Conservation (phyloP, 305 asterid genomes). For the Rubia balearica region DNA sequence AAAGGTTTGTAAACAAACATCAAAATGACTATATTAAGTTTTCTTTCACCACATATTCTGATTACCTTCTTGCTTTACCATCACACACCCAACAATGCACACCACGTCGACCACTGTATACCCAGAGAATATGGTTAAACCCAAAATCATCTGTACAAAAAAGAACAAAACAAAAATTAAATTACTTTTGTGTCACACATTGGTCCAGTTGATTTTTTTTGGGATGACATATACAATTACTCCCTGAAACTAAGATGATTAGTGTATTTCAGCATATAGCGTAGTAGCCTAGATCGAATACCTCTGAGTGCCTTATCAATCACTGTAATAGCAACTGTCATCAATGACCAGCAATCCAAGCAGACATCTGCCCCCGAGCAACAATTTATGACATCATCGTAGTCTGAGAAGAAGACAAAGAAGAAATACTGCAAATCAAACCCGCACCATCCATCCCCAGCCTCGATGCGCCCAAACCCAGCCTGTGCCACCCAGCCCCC, state of each 20-base stretch:
- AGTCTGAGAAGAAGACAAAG: no score
- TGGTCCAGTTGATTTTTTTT: neutral
- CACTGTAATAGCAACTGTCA: constrained; percentile 87
- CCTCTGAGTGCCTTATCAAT: constrained; percentile 93
- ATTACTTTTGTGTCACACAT: neutral
- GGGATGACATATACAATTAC: neutral
- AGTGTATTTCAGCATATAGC: no score
- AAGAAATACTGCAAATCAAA: no score
- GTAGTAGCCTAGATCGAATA: no score
- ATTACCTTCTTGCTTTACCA: constrained; percentile 85
- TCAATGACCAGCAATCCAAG: constrained; percentile 86
- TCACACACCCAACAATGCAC: constrained; percentile 99
- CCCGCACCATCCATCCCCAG: no score
- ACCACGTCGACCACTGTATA: constrained; percentile 96
- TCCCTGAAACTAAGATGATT: neutral
- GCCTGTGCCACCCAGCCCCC: no score
- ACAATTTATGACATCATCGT: constrained; percentile 92
- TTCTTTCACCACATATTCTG: constrained; percentile 14
- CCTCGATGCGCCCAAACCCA: no score
- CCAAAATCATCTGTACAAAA: constrained; percentile 77
- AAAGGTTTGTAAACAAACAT: constrained; percentile 9
- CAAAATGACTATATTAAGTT: constrained; percentile 2
- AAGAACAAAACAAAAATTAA: constrained; percentile 9
- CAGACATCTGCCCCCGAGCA: constrained; percentile 96
- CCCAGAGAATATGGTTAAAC: constrained; percentile 88